Evolutionary conservation across 139 green algal species (phyloP).

Genomic region (Eudorina sp.): DNA sequence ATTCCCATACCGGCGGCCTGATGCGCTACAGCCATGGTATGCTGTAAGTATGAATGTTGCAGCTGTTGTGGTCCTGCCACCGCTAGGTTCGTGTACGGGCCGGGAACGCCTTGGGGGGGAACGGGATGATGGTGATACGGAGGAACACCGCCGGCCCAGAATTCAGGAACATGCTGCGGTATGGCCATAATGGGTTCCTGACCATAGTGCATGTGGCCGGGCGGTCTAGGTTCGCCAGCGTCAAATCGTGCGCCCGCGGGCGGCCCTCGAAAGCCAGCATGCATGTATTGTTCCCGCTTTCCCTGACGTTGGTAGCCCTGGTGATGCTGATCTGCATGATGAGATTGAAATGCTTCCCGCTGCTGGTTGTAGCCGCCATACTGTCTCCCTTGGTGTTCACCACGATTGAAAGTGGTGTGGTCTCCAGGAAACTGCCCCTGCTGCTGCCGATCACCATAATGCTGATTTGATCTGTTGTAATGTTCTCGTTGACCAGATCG

Average conservation of each 20-base stretch:
- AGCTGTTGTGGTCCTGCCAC: background rate
- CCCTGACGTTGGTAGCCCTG: background rate
- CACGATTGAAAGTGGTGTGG: background rate
- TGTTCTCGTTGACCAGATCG: background rate
- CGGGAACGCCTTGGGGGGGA: background rate
- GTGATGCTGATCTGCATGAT: constrained; percentile 14
- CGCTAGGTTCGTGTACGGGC: background rate
- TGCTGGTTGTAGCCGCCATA: constrained; percentile 1
- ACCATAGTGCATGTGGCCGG: background rate
- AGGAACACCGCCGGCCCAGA: background rate
- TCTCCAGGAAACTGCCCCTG: background rate
- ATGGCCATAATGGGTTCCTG: background rate
- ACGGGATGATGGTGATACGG: background rate
- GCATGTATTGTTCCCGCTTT: background rate
- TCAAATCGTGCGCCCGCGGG: background rate
- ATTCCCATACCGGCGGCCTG: background rate
- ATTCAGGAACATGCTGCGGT: background rate
- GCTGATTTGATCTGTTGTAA: background rate
- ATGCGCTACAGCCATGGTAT: background rate
- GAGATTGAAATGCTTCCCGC: background rate
- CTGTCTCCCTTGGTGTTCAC: background rate
- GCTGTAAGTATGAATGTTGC: background rate
- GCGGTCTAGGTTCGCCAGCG: background rate
- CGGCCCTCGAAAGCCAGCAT: background rate
- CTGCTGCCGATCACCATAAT: constrained; percentile 15